Evolutionary conservation across 1,139 yeast genomes (phyloP), one percentile per base, ranked within the genome.

Genomic region (Pneumocystis murina): DNA sequence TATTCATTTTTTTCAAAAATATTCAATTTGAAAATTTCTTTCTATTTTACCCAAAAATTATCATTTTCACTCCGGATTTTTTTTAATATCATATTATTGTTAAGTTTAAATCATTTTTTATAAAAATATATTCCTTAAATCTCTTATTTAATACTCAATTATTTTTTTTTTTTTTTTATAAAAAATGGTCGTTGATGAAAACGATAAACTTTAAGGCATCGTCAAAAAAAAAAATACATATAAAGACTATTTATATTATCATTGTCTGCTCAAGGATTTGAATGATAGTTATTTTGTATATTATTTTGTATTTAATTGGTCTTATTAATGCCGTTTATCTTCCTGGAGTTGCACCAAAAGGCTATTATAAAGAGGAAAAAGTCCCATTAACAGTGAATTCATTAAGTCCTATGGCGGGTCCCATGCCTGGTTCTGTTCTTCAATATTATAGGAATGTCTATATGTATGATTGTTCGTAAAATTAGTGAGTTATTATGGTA

Each of bases 341-440:
- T 30, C 60, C 60, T 3, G 60, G 60, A 3, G 43, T 58, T 39
- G 95, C 97, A 0, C 97, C 98, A 24, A 87, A 94, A 0, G 86
- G 91, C 65, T 92, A 91, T 72, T 79, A 81, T 62, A 78, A 81
- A 67, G 90, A 85, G 62, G 94, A 90, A 64, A 70, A 71, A 1
- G 84, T 92, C 62, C 91, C 95, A 5, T 77, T 92, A 65, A 77
- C 85, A 64, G 98, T 92, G 59, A 92, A 92, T 73, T 94, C 90
- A 71, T 81, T 92, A 70, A 88, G 97, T 0, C 96, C 97, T 2
- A 82, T 48, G 33, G 55, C 30, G 6, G 33, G 55, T 3, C 33
- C n/a, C 3, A 48, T 48, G 28, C 16, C 55, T 48, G 55, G 55
- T 17, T 48, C 55, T 24, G 33, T 48, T 24, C 55, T 48, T 48